Percentiles rank a stretch among this genome's conserved stretches.
These are phyloP conservation scores for Chrysosporium queenslandicum DNA, from an alignment of 2,329 filamentous ascomycete genomes.

Conservation along the genomic window DNA sequence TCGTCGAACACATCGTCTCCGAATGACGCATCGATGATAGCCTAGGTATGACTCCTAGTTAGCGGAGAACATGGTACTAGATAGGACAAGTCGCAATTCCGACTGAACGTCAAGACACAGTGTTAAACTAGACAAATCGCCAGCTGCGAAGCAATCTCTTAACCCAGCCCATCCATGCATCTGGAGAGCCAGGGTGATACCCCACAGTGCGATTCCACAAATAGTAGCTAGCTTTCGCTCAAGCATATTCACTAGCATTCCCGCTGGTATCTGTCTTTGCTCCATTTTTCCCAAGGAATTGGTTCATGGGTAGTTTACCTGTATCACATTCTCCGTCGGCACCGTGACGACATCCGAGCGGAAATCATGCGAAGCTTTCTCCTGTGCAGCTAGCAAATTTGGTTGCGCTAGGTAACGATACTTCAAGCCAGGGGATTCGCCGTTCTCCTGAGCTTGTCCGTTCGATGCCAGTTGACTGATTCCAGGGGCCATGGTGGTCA, in stretches of 20 bases:
- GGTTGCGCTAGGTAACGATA: conserved; percentile 11
- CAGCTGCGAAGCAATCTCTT: neutral
- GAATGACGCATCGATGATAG: conserved; percentile 26
- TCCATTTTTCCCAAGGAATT: neutral
- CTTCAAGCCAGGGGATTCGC: neutral
- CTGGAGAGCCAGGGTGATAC: neutral
- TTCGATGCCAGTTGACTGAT: neutral
- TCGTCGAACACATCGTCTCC: conserved; percentile 30
- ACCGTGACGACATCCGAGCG: conserved; percentile 24
- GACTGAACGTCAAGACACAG: neutral
- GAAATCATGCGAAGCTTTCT: conserved; percentile 20
- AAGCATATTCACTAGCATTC: neutral
- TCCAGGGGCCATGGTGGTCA: neutral
- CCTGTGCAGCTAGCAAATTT: conserved; percentile 12
- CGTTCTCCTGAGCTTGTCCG: neutral
- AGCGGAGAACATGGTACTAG: neutral
- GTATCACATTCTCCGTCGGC: conserved; percentile 23
- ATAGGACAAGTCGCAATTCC: neutral
- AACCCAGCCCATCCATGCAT: neutral
- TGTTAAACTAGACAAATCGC: neutral
- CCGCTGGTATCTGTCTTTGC: neutral
- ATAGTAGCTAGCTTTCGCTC: neutral
- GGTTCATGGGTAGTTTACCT: conserved; percentile 15
- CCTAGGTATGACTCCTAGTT: conserved; percentile 14
- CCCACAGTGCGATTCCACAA: neutral